Percentiles rank a stretch among this genome's conserved stretches.
These are phyloP conservation scores for Eucalyptus erythrocorys DNA, from an alignment of 345 rosid genomes.

Conservation along the genomic window DNA sequence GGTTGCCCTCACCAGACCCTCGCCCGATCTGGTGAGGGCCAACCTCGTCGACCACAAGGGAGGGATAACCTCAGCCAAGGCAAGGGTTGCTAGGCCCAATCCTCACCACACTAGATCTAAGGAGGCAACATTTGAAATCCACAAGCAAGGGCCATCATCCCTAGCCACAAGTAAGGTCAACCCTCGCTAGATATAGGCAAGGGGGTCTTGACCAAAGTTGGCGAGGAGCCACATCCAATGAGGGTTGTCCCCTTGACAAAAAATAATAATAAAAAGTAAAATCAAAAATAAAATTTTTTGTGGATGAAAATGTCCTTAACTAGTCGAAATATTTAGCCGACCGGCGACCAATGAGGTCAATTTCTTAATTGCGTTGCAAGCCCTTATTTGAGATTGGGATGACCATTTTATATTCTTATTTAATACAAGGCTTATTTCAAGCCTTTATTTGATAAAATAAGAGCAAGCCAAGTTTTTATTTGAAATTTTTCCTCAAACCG, in stretches of 20 bases:
- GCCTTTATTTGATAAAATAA: no score
- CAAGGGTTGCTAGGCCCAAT: fast-evolving
- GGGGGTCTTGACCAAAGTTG: fast-evolving
- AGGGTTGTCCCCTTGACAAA: no score
- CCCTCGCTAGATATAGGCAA: fast-evolving
- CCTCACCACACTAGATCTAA: fast-evolving
- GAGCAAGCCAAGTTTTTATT: fast-evolving
- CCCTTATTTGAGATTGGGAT: no score
- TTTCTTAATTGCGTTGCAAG: no score
- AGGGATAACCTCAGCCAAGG: fast-evolving
- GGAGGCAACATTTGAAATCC: no score
- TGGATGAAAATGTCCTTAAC: fast-evolving
- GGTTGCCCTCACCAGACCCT: no score
- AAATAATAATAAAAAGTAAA: no score
- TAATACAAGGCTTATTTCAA: no score
- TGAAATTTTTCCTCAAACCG: fast-evolving
- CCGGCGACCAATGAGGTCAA: fast-evolving
- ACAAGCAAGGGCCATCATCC: no score
- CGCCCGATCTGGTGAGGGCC: no score
- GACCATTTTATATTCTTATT: no score
- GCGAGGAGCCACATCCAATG: no score
- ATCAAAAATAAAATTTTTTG: fast-evolving
- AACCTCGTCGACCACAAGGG: fast-evolving
- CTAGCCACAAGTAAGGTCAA: fast-evolving
- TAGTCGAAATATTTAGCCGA: fast-evolving